Percentiles rank a stretch among this genome's conserved stretches.
phyloP scores from a whole-genome alignment of 495 filamentous ascomycete genomes.

The Corynascus novoguineensis region DNA sequence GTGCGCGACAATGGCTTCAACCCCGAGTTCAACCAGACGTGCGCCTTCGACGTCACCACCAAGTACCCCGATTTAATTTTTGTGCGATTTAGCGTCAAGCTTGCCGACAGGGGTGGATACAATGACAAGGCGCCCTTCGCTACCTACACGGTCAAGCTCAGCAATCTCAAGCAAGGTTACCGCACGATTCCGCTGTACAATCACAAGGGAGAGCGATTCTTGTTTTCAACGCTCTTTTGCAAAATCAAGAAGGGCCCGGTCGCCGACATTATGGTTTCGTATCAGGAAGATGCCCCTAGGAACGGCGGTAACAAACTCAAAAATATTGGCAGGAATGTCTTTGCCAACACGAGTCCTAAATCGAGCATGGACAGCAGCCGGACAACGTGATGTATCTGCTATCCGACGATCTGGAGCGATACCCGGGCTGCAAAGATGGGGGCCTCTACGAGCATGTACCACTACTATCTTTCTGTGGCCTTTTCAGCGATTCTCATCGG shows the following conservation, averaged over 20 bases:
- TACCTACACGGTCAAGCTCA: slow-evolving; percentile 87
- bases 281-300: slow-evolving; percentile 34
- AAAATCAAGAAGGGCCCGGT: slow-evolving; percentile 62
- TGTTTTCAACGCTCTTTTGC: slow-evolving; percentile 93
- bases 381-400: slow-evolving; percentile 13
- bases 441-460: not conserved
- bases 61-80: slow-evolving; percentile 91
- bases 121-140: slow-evolving; percentile 66
- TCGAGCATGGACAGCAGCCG: slow-evolving; percentile 40
- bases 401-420: not conserved
- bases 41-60: slow-evolving; percentile 73
- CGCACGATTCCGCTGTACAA: slow-evolving; percentile 93
- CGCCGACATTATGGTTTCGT: slow-evolving; percentile 48
- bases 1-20: slow-evolving; percentile 87
- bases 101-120: slow-evolving; percentile 58
- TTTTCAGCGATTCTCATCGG: not conserved
- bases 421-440: not conserved
- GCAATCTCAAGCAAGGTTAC: slow-evolving; percentile 86
- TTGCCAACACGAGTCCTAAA: slow-evolving; percentile 40
- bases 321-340: slow-evolving; percentile 43
- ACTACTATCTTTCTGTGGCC: not conserved
- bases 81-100: slow-evolving; percentile 87
- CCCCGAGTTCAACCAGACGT: slow-evolving; percentile 67
- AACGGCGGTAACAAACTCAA: slow-evolving; percentile 45
- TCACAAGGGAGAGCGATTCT: slow-evolving; percentile 78